phyloP scores from a whole-genome alignment of 495 filamentous ascomycete genomes.

The Acidomyces sp. region DNA sequence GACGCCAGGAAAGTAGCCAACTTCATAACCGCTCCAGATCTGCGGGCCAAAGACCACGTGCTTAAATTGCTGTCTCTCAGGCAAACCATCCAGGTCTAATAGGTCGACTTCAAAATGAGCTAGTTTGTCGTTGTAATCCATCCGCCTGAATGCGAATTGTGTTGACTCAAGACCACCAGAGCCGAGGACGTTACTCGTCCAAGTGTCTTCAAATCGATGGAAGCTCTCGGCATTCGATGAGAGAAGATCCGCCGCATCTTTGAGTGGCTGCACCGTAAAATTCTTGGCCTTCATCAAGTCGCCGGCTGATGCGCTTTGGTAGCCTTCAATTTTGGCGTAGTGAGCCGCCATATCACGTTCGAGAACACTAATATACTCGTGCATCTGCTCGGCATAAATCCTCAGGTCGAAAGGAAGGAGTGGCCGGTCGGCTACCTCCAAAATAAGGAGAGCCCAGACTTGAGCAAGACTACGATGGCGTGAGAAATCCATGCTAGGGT shows the following conservation, averaged over 20 bases:
- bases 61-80: constrained; percentile 85
- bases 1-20: constrained; percentile 70
- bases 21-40: constrained; percentile 61
- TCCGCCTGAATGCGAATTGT: constrained; percentile 47
- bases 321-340: constrained; percentile 46
- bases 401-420: constrained; percentile 74
- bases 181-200: constrained; percentile 56
- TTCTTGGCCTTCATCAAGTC: constrained; percentile 20
- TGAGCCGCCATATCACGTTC: constrained; percentile 25
- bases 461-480: constrained; percentile 70
- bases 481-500: constrained; percentile 71
- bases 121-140: constrained; percentile 46
- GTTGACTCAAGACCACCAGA: constrained; percentile 58
- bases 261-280: constrained; percentile 38
- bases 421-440: constrained; percentile 69
- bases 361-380: constrained; percentile 51
- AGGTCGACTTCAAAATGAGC: constrained; percentile 70
- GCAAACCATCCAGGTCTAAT: constrained; percentile 57
- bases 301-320: constrained; percentile 29
- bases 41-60: constrained; percentile 82
- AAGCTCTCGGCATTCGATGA: constrained; percentile 48
- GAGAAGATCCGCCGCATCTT: constrained; percentile 51
- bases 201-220: constrained; percentile 54
- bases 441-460: constrained; percentile 66
- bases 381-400: constrained; percentile 54